Evolutionary conservation across 768 basidiomycete species (phyloP).

Genomic region (Tricholoma matsutake): DNA sequence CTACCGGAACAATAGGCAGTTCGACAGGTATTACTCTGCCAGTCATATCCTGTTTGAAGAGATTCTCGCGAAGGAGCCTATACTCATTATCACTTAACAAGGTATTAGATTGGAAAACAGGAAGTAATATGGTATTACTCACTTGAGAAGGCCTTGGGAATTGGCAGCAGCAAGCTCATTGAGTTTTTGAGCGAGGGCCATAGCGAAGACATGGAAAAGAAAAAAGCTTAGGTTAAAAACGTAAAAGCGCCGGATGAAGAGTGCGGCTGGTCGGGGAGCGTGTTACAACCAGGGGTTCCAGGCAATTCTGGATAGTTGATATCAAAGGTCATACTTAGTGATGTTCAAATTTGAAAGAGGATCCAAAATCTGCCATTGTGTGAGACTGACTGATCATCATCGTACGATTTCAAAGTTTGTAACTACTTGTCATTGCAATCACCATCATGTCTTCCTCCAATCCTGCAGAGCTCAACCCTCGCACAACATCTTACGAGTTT

Average conservation of each 20-base stretch:
- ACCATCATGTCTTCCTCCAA: constrained; percentile 25
- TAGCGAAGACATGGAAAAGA: constrained; percentile 24
- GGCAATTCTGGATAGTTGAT: background rate
- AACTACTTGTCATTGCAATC: background rate
- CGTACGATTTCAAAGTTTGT: too few relatives aligned
- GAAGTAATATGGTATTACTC: constrained; percentile 17
- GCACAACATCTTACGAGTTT: constrained; percentile 76
- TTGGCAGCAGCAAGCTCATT: constrained; percentile 68
- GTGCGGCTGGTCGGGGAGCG: background rate
- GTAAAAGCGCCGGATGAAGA: constrained; percentile 1
- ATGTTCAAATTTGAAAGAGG: too few relatives aligned
- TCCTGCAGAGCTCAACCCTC: constrained; percentile 51
- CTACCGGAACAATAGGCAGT: constrained; percentile 26
- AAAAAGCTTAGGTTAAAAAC: constrained; percentile 3
- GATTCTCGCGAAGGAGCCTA: constrained; percentile 61
- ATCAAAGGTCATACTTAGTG: background rate
- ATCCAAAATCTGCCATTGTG: too few relatives aligned
- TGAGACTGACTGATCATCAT: too few relatives aligned
- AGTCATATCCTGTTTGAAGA: constrained; percentile 58
- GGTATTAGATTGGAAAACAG: background rate
- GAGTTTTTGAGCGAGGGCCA: constrained; percentile 60
- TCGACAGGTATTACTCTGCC: constrained; percentile 28
- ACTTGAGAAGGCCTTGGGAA: constrained; percentile 65
- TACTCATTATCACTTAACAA: constrained; percentile 61
- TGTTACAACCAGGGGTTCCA: background rate